Evolutionary conservation across 805 yeast genomes (phyloP), one percentile per base, ranked within the genome.

Genomic region (Saccharomycopsis microspora): DNA sequence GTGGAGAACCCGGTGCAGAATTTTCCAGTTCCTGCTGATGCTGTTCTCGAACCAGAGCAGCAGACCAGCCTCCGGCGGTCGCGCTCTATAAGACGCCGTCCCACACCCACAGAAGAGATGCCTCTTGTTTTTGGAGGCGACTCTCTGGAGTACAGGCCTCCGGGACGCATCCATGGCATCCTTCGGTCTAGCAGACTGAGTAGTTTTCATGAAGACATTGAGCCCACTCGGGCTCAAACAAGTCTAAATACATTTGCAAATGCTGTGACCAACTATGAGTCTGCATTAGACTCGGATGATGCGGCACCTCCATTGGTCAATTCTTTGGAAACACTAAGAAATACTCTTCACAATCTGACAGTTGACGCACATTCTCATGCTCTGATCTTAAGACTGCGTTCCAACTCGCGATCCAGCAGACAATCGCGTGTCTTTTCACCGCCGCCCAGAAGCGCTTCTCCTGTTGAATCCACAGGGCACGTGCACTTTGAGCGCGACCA

Each of bases 371-470:
- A 43, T 34, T 45, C 48, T 10, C 29, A 45, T 33, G 40, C 32
- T 33, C 48, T 39, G 32, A 48, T 48, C 5, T 32, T 48, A 3
- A 7, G 47, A 4, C 44, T 47, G 8, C 33, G 51, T 28, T 48
- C 51, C 8, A 48, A 48, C 41, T 48, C 51, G 5, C 33, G 51
- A 27, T 44, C 48, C 5, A 44, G 48, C 5, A 28, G 41, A 5
- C 47, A 40, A 8, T 44, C 48, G 8, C 11, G 51, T 28, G 33
- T 48, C 9, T 41, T 48, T 35, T 48, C 51, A 5, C 51, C 51
- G 4, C 51, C 51, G 1, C 51, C 51, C 11, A 43, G 47, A 11
- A 43, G 38, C 9, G 30, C 44, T 7, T 44, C 51, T 5, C 47
- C 48, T 7, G 37, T 19, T 19, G 19, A 19, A 43, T 5, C 45